Conservation (phyloP, 352 stramenopile species). For the Phytophthora vignae region DNA sequence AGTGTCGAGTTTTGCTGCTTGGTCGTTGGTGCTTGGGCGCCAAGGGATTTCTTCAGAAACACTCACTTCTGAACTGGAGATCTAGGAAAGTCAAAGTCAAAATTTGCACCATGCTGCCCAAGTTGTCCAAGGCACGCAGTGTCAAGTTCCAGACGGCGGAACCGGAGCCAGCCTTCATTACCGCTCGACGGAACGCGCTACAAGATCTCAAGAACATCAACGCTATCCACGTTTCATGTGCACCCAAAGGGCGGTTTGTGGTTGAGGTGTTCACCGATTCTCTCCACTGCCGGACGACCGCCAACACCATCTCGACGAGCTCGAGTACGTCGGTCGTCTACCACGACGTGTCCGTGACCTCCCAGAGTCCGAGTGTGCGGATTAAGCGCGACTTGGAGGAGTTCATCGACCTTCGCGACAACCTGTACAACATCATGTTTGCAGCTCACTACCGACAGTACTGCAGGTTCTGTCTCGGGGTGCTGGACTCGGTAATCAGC, state of each 20-base stretch:
- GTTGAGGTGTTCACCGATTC: constrained; percentile 19
- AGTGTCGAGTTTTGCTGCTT: not conserved
- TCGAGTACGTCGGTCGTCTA: constrained; percentile 6
- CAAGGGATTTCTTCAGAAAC: not conserved
- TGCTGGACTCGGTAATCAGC: constrained; percentile 15
- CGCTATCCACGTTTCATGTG: constrained; percentile 9
- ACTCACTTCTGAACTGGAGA: not conserved
- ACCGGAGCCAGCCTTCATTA: constrained; percentile 9
- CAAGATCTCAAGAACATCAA: constrained; percentile 13
- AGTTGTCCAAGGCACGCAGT: constrained; percentile 16
- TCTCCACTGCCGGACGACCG: not conserved
- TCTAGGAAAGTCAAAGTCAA: not conserved
- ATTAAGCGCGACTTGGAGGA: constrained; percentile 15
- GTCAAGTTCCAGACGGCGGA: constrained; percentile 12
- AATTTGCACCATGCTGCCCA: constrained; percentile 8
- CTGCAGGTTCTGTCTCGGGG: constrained; percentile 20
- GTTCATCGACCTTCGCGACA: constrained; percentile 25
- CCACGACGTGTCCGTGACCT: not conserved
- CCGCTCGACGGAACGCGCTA: constrained; percentile 12
- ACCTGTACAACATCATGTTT: constrained; percentile 26
- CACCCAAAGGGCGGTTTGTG: not conserved
- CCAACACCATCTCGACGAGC: constrained; percentile 11
- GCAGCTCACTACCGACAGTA: constrained; percentile 15
- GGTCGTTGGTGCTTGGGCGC: not conserved
- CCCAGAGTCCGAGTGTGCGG: not conserved